phyloP scores from a whole-genome alignment of 2,329 filamentous ascomycete genomes.

The Eutypa lata region DNA sequence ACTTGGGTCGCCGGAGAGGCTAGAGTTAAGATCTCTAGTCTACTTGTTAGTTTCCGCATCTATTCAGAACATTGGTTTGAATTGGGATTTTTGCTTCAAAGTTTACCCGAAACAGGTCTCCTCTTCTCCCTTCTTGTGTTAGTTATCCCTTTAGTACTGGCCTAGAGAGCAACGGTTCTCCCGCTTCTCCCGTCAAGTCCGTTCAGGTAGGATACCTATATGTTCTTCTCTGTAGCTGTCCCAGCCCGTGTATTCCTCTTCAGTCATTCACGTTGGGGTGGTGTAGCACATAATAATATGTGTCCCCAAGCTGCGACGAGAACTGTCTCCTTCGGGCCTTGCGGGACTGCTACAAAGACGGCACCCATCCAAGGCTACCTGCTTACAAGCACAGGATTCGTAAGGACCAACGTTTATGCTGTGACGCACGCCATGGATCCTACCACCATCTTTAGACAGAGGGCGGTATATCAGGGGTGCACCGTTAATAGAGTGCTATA shows the following conservation, averaged over 20 bases:
- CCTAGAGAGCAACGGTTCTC: too few relatives aligned
- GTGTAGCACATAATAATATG: too few relatives aligned
- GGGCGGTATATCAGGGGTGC: neutral
- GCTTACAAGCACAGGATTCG: neutral
- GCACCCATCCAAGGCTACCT: neutral
- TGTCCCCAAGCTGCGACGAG: neutral
- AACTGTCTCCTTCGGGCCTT: neutral
- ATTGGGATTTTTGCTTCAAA: neutral
- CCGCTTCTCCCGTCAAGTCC: too few relatives aligned
- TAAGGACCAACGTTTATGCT: neutral
- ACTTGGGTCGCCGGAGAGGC: too few relatives aligned
- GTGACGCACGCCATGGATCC: neutral
- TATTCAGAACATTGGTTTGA: neutral
- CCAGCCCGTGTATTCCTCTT: too few relatives aligned
- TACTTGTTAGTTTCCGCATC: too few relatives aligned
- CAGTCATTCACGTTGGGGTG: too few relatives aligned
- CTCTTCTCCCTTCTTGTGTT: neutral
- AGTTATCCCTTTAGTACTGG: too few relatives aligned
- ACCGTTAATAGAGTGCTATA: neutral
- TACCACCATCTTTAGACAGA: neutral
- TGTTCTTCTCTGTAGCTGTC: too few relatives aligned
- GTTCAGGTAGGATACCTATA: too few relatives aligned
- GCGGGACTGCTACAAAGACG: neutral
- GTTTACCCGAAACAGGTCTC: neutral
- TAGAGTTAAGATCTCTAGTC: neutral